Percentiles rank a stretch among this genome's conserved stretches.
phyloP scores from a whole-genome alignment of 768 basidiomycete genomes.

The Russula lepida region DNA sequence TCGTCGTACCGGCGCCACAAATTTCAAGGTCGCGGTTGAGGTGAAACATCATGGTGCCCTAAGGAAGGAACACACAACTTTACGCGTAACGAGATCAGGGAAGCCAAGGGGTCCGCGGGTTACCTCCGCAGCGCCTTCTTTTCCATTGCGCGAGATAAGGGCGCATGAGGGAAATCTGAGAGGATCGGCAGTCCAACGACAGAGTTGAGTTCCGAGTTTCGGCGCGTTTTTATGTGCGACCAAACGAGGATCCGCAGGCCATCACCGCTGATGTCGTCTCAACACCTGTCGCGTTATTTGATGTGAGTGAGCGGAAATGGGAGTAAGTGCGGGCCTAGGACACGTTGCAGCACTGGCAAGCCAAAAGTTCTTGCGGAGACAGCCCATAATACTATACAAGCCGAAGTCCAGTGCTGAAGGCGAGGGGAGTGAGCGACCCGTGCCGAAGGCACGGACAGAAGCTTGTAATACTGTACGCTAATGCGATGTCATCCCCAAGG shows the following conservation, averaged over 20 bases:
- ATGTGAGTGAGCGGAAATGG: background rate
- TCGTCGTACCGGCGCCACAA: constrained; percentile 1
- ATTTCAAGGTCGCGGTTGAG: constrained; percentile 14
- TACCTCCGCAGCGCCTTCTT: constrained; percentile 15
- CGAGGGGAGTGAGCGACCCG: too few species aligned
- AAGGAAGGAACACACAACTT: constrained; percentile 16
- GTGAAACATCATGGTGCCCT: constrained; percentile 4
- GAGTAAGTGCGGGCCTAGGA: background rate
- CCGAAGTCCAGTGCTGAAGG: too few species aligned
- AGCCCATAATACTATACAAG: too few species aligned
- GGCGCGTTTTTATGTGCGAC: constrained; percentile 9
- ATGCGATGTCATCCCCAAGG: too few species aligned
- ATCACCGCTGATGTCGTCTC: constrained; percentile 8
- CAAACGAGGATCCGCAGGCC: too few species aligned
- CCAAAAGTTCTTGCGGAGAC: constrained; percentile 5
- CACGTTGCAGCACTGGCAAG: constrained; percentile 8
- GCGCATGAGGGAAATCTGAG: constrained; percentile 1
- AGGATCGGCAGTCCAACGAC: constrained; percentile 3
- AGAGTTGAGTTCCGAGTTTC: constrained; percentile 7
- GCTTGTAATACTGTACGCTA: too few species aligned
- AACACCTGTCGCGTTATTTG: background rate
- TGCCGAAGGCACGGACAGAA: too few species aligned
- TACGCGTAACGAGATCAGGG: constrained; percentile 7
- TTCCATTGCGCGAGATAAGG: constrained; percentile 6
- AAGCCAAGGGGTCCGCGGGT: constrained; percentile 10